Evolutionary conservation across 2,329 filamentous ascomycete species (phyloP).

Genomic region (Colletotrichum brevisporum): DNA sequence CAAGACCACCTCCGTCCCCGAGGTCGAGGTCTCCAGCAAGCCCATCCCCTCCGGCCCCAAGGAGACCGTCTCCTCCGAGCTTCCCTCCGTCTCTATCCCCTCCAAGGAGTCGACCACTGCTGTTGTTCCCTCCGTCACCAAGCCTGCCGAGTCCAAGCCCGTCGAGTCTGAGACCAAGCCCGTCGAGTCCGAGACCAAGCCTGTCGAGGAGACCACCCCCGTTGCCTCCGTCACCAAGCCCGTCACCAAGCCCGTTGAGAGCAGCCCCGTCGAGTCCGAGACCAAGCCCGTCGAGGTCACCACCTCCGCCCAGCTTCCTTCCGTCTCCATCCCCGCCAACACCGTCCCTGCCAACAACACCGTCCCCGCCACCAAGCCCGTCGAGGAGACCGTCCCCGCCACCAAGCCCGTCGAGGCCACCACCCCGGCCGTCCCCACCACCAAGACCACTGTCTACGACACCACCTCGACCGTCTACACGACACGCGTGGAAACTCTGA

Average conservation of each 20-base stretch:
- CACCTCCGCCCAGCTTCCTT: constrained; percentile 35
- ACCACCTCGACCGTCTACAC: constrained; percentile 66
- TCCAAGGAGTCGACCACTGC: constrained; percentile 37
- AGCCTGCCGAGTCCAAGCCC: constrained; percentile 34
- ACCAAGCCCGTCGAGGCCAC: constrained; percentile 35
- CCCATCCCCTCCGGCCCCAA: constrained; percentile 33
- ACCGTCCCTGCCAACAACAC: constrained; percentile 29
- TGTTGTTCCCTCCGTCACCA: constrained; percentile 31
- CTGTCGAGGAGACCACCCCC: constrained; percentile 39
- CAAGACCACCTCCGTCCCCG: constrained; percentile 40
- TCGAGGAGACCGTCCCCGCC: constrained; percentile 23
- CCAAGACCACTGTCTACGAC: constrained; percentile 53
- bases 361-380: constrained; percentile 26
- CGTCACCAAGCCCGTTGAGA: constrained; percentile 37
- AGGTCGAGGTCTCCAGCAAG: constrained; percentile 42
- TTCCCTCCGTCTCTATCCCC: constrained; percentile 30
- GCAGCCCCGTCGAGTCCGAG: constrained; percentile 18
- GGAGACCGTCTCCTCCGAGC: constrained; percentile 24
- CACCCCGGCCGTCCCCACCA: constrained; percentile 40
- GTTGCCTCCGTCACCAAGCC: constrained; percentile 33
- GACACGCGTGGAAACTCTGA: constrained; percentile 65
- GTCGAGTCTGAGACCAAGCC: constrained; percentile 20
- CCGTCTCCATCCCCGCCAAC: constrained; percentile 25
- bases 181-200: constrained; percentile 22
- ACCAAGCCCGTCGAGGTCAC: constrained; percentile 42